Base-by-base conservation (phyloP, 2,329 filamentous ascomycete genomes). In the Fusarium agapanthi region DNA sequence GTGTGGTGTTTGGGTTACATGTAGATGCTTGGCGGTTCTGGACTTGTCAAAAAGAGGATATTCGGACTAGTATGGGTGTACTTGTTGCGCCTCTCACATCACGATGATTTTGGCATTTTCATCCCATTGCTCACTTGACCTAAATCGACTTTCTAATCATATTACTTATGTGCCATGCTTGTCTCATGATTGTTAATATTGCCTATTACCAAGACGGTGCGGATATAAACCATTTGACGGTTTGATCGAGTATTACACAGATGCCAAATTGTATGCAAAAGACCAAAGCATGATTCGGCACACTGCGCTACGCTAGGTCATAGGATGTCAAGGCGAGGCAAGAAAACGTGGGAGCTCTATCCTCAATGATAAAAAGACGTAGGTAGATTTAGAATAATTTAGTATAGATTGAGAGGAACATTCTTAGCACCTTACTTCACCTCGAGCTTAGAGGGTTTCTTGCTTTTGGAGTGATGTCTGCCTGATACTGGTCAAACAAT, bases 101-200 rank as follows among this genome's bases (percentile, higher is more conserved):
- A 54, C 35, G 3, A 54, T 54, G 50, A 54, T 28, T 28, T 28
- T 18, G 20, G 50, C 24, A 54, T 4, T 10, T 28, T 38, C 14
- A 2, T 12, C 7, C 11, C 2, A 7, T n/a, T 18, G 3, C 24
- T 13, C 10, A 13, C 50, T 28, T 28, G 20, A 4, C 4, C 7
- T 14, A 0, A 3, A 13, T 7, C 6, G 6, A 15, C 30, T 20
- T 50, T 24, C 0, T 13, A 14, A 22, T 6, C 22, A 24, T 8
- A 10, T 13, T 11, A 34, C 14, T 50, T 4, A 50, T 10, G 10
- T 14, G 3, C 5, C 5, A 9, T 11, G 5, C 2, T 20, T 32
- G 12, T 24, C 16, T 20, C 3, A 4, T 6, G 5, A 10, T n/a
- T 18, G 0, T 24, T 7, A 3, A 24, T 14, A 34, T 50, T 7